A percentile compares a stretch with the other conserved stretches of the same genome.
Conservation (phyloP, 2,329 filamentous ascomycete genomes). For the Dothiorella sarmentorum region DNA sequence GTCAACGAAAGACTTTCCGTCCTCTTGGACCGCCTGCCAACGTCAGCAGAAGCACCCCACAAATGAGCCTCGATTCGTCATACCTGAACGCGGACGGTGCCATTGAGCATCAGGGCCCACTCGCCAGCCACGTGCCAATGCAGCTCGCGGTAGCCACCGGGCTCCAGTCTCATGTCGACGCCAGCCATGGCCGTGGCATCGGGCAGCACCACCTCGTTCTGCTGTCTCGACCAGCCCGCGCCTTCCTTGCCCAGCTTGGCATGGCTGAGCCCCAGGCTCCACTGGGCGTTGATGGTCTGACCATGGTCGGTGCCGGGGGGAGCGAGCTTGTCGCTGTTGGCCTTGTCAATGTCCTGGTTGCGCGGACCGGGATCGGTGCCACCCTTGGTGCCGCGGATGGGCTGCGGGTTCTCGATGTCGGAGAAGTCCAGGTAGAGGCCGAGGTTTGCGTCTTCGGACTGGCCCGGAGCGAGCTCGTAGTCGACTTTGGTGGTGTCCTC, state of each 20-base stretch:
- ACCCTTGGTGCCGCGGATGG: conserved; percentile 52
- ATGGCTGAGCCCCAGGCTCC: conserved; percentile 49
- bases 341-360: conserved; percentile 50
- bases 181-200: conserved; percentile 21
- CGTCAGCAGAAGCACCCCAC: neutral
- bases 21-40: conserved; percentile 18
- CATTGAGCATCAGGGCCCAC: conserved; percentile 40
- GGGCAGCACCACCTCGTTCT: conserved; percentile 53
- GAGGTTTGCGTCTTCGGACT: conserved; percentile 49
- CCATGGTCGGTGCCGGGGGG: conserved; percentile 54
- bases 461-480: conserved; percentile 48
- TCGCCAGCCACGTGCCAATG: conserved; percentile 38
- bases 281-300: conserved; percentile 47
- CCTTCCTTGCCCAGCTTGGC: conserved; percentile 28
- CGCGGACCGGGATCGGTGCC: conserved; percentile 53
- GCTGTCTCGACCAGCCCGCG: conserved; percentile 55
- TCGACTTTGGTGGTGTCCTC: conserved; percentile 33
- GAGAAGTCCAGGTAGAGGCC: conserved; percentile 56
- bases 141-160: conserved; percentile 21
- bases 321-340: conserved; percentile 54
- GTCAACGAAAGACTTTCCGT: conserved; percentile 21
- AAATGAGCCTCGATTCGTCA: neutral
- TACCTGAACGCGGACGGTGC: conserved; percentile 33
- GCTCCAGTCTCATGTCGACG: conserved; percentile 21
- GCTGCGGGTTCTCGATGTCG: conserved; percentile 51